Conservation (phyloP, 169 alveolate genomes). For the Plasmodium reichenowi region DNA sequence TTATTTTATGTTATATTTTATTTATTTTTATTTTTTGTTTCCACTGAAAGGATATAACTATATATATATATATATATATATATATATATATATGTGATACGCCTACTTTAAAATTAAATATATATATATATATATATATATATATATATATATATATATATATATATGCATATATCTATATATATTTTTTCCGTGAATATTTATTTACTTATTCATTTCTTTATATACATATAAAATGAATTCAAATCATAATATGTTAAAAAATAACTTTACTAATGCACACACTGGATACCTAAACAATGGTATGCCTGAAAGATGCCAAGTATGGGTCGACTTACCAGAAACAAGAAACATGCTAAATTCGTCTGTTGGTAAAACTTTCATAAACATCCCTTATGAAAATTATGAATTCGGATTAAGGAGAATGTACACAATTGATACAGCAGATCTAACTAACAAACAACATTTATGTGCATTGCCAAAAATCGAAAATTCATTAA, state of each 20-base stretch:
- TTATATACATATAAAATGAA: not conserved
- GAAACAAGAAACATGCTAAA: not conserved
- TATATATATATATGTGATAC: no score
- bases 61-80: no score
- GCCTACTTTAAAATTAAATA: not conserved
- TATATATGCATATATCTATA: not conserved
- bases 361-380: slow-evolving; percentile 6
- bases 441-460: not conserved
- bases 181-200: not conserved
- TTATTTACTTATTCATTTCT: not conserved
- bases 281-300: not conserved
- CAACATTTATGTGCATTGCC: slow-evolving; percentile 7
- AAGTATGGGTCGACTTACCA: slow-evolving; percentile 5
- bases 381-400: slow-evolving; percentile 7
- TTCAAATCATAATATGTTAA: not conserved
- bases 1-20: no score
- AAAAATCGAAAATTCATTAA: not conserved
- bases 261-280: not conserved
- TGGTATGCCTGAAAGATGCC: not conserved
- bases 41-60: no score
- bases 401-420: slow-evolving; percentile 1
- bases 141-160: slow-evolving; percentile 3
- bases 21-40: no score
- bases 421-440: slow-evolving; percentile 23
- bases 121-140: not conserved